Evolutionary conservation across 2,329 filamentous ascomycete species (phyloP), one percentile per base, ranked within the genome.

Genomic region (Incumbomyces lentus): DNA sequence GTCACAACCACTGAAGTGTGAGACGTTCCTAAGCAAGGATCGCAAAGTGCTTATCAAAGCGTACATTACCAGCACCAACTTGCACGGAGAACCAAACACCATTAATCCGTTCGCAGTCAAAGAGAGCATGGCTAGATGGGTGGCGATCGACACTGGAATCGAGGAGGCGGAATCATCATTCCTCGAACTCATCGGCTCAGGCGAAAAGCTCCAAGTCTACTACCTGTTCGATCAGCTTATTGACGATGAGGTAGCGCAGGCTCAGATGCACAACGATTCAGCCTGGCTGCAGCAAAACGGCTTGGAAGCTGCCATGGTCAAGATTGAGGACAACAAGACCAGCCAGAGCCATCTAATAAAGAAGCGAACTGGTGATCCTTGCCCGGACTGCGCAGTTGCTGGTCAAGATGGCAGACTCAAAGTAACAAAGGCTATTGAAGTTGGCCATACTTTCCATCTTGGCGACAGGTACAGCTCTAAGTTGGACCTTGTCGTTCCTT

Each of bases 401-500:
- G 19, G 34, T 6, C 33, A 18, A 3, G 58, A 70, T 0, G 84
- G 84, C 0, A 68, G 63, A 2, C 69, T 96, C 17, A 71, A 70
- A 36, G 71, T 84, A 2, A 75, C 83, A 48, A 81, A 76, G 51
- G 86, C 88, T 6, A 82, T 96, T 41, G 92, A 98, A 65, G 74
- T 96, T 13, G 92, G 87, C 1, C 92, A 98, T 64, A 96, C 92
- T 0, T 98, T 98, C 67, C 82, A 93, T 62, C 79, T 98, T 1
- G 89, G 90, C 10, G 89, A 86, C 1, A 79, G 89, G 26, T 98
- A 98, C 68, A 89, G 84, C 18, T 71, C 77, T 16, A 82, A 87
- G 0, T 72, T 98, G 1, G 68, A 74, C 6, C 84, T 86, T 1
- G 71, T 66, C 1, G 75, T 92, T 2, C 51, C 50, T 38, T 53